These are phyloP conservation scores for Stevia rebaudiana DNA, from an alignment of 140 eudicot genomes.

Conservation along the genomic window DNA sequence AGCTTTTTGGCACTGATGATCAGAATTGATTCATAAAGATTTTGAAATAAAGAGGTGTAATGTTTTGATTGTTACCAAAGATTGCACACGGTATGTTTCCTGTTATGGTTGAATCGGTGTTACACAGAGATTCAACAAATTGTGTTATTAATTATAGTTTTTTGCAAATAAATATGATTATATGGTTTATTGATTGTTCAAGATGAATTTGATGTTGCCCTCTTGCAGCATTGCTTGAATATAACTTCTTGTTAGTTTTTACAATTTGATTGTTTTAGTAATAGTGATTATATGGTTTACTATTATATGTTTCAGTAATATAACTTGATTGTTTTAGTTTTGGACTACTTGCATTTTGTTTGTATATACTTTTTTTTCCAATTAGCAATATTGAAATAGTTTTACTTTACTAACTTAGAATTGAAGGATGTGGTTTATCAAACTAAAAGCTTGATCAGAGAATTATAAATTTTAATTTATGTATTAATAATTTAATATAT, in stretches of 20 bases:
- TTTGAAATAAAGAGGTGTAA: not conserved
- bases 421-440: too few species aligned
- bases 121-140: constrained; percentile 16
- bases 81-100: constrained; percentile 19
- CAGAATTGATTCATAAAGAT: constrained; percentile 21
- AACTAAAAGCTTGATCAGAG: not conserved
- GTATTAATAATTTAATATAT: not conserved
- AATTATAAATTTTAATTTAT: not conserved
- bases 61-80: not conserved
- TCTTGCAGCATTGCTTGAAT: too few species aligned
- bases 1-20: constrained; percentile 52
- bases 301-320: too few species aligned
- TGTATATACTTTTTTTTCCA: too few species aligned
- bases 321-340: too few species aligned
- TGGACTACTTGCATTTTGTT: too few species aligned
- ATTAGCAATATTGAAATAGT: too few species aligned
- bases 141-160: constrained; percentile 1
- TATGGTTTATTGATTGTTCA: not conserved
- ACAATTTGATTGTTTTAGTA: too few species aligned
- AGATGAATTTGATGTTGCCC: not conserved
- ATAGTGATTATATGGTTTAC: too few species aligned
- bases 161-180: not conserved
- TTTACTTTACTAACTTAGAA: too few species aligned
- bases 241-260: too few species aligned
- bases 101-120: constrained; percentile 2